Evolutionary conservation across 352 stramenopile species (phyloP).

Genomic region (Proteromonas lacertae): DNA sequence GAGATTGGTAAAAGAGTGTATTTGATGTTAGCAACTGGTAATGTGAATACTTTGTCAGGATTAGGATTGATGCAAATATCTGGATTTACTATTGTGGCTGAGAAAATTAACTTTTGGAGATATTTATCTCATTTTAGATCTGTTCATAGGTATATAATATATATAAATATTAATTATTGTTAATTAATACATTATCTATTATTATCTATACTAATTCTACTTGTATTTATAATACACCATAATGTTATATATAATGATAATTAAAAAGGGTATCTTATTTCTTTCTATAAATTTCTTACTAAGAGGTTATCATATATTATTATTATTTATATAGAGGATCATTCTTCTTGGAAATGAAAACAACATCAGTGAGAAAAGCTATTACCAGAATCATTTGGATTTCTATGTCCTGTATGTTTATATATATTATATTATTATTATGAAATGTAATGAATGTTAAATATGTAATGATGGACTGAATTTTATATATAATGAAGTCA

Average conservation of each 20-base stretch:
- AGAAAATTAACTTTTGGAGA: slow-evolving; percentile 93
- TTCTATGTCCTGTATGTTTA: no score
- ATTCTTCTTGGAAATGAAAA: slow-evolving; percentile 99
- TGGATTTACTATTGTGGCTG: slow-evolving; percentile 93
- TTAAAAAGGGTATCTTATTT: no score
- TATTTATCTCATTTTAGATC: slow-evolving; percentile 95
- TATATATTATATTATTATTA: no score
- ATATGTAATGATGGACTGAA: no score
- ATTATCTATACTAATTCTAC: not conserved
- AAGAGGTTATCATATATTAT: not conserved
- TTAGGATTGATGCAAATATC: slow-evolving; percentile 81
- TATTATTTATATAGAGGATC: slow-evolving; percentile 30
- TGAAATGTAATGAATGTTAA: no score
- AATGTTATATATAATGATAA: no score
- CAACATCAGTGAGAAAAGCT: slow-evolving; percentile 82
- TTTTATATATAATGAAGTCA: no score
- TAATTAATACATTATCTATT: not conserved
- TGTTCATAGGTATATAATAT: slow-evolving; percentile 39
- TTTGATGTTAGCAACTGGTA: slow-evolving; percentile 96
- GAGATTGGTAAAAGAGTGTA: slow-evolving; percentile 66
- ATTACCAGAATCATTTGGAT: slow-evolving; percentile 8
- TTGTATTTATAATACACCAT: no score
- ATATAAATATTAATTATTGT: not conserved
- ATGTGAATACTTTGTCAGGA: slow-evolving; percentile 73
- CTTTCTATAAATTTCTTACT: no score